These are phyloP conservation scores for Puccinia polysora DNA, from an alignment of 1,284 basidiomycete genomes.

Conservation along the genomic window DNA sequence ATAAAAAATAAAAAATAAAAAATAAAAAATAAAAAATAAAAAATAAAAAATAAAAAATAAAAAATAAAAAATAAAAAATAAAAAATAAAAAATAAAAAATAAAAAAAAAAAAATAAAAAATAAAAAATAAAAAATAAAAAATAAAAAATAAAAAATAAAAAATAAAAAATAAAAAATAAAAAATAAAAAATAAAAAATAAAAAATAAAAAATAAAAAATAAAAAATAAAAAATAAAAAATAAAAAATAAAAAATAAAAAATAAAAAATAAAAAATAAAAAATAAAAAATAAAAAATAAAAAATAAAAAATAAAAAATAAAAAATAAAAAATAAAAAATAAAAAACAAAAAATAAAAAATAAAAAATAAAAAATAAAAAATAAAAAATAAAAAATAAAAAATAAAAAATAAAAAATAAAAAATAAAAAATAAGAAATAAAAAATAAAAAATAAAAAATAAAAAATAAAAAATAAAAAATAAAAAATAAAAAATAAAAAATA, in stretches of 20 bases:
- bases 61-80: not conserved
- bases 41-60: not conserved
- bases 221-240: not conserved
- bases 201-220: not conserved
- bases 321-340: not conserved
- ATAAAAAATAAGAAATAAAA: not conserved
- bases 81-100: not conserved
- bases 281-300: not conserved
- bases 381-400: not conserved
- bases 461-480: not conserved
- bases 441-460: not conserved
- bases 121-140: not conserved
- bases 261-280: not conserved
- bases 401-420: not conserved
- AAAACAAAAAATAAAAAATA: not conserved
- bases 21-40: not conserved
- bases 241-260: not conserved
- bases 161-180: not conserved
- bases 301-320: slow-evolving; percentile 6
- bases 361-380: not conserved
- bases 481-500: not conserved
- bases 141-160: not conserved
- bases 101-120: not conserved
- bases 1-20: not conserved
- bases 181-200: not conserved